Evolutionary conservation across 2,329 filamentous ascomycete genomes (phyloP).

Genomic region (Phyllosticta citrichinensis): DNA sequence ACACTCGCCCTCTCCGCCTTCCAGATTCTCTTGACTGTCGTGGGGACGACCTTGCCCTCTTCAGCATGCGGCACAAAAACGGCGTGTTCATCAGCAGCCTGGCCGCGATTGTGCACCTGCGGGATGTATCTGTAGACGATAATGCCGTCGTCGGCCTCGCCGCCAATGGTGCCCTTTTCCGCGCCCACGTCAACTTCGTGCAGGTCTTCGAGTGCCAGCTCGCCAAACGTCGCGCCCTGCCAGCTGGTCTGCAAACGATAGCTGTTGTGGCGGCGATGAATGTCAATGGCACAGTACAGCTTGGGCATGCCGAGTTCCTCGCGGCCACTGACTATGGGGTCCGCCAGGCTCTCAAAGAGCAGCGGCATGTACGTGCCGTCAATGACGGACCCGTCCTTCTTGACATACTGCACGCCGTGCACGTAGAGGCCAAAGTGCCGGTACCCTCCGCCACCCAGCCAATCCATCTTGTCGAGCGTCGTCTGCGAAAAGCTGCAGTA

Average conservation of each 20-base stretch:
- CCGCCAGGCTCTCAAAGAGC: slow-evolving; percentile 48
- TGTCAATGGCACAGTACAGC: slow-evolving; percentile 42
- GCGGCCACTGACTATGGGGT: slow-evolving; percentile 50
- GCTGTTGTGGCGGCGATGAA: slow-evolving; percentile 27
- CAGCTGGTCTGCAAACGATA: slow-evolving; percentile 32
- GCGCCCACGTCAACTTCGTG: slow-evolving; percentile 11
- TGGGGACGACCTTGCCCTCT: slow-evolving; percentile 22
- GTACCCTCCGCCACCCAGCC: slow-evolving; percentile 53
- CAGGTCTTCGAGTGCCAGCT: slow-evolving; percentile 20
- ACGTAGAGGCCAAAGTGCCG: slow-evolving; percentile 50
- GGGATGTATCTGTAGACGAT: slow-evolving; percentile 51
- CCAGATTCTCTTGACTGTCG: slow-evolving; percentile 25
- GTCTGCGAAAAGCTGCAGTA: slow-evolving; percentile 31
- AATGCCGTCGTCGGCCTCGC: slow-evolving; percentile 35
- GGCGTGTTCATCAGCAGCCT: slow-evolving; percentile 46
- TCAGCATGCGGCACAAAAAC: slow-evolving; percentile 30
- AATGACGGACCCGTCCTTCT: slow-evolving; percentile 37
- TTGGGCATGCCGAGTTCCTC: slow-evolving; percentile 56
- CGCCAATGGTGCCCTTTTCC: slow-evolving; percentile 8
- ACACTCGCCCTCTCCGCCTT: slow-evolving; percentile 36
- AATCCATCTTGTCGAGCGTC: slow-evolving; percentile 41
- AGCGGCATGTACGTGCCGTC: slow-evolving; percentile 47
- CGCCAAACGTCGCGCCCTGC: slow-evolving; percentile 26
- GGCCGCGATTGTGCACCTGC: slow-evolving; percentile 37
- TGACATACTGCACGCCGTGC: slow-evolving; percentile 50